Base-by-base conservation (phyloP, 805 yeast species). In the Candida succiphila region DNA sequence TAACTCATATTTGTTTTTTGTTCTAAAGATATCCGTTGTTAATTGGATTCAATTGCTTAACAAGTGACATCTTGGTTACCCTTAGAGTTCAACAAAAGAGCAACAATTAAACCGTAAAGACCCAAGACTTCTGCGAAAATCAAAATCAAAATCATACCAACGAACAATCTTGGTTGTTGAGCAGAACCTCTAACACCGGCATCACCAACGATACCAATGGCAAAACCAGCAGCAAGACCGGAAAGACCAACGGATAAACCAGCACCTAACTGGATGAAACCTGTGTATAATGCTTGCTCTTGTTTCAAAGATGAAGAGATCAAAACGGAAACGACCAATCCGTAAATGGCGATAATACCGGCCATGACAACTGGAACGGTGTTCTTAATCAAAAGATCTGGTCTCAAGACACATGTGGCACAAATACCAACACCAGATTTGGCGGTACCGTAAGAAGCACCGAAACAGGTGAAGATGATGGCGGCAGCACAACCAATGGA, bases 401-500 rank as follows among this genome's bases (percentile, higher is more conserved):
- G 98, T 79, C 96, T 85, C 60, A 89, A 70, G 41, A 88, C 96
- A 65, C 95, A 83, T 46, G 96, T 86, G 58, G 95, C 98, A 69
- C 96, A 89, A 59, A 89, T 88, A 77, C 97, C 98, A 46, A 92
- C 95, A 70, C 98, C 98, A 18, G 96, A 83, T 66, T 89, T 89
- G 56, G 98, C 98, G 46, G 97, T 89, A 70, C 98, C 98, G 65
- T 88, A 88, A 37, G 96, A 85, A 54, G 98, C 97, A 70, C 98
- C 98, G 60, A 88, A 86, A 58, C 96, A 86, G 61, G 98, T 88
- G 77, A 92, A 92, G 56, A 94, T 86, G 58, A 92, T 92, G 61
- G 99, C 96, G 35, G 97, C 86, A 38, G 98, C 95, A 74, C 98
- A 94, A 60, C 99, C 99, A 57, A 92, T 85, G 48, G 96, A 89